Base-by-base conservation (phyloP, 2,329 filamentous ascomycete genomes). In the Claviceps pazoutovae region DNA sequence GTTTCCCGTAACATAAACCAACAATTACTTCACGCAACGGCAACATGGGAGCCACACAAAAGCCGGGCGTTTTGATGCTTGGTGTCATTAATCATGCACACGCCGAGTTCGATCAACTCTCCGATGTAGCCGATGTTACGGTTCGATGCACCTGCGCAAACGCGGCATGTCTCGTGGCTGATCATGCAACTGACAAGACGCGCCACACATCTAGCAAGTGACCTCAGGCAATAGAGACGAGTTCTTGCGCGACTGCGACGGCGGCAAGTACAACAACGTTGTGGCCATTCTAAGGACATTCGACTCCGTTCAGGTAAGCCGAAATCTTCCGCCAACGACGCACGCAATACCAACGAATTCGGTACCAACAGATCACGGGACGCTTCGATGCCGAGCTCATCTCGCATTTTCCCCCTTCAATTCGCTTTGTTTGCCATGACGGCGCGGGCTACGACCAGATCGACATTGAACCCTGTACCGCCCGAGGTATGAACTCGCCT, bases 401-500 rank as follows among this genome's bases (percentile, higher is more conserved):
- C 46, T 62, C 70, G 38, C 68, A 64, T 46, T 59, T 74, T 11
- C 71, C 71, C 1, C 56, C 64, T 43, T 63, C 60, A 4, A 56
- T 73, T 50, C 68, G 67, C 54, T 74, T 68, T 53, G 64, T 75
- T 48, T 71, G 65, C 37, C 72, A 75, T 49, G 63, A 60, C 44
- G 59, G 63, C 26, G 63, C 61, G 5, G 84, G 84, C 17, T 88
- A 88, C 64, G 84, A 88, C 60, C 80, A 86, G 63, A 71, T 87
- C 53, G 80, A 86, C 59, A 71, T 84, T 4, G 63, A 75, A 50
- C 79, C 81, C 30, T 86, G 82, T 66, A 79, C 76, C 1, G 26
- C 53, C 8, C 54, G 53, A 4, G 52, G 56, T 56, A 51, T 42
- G 53, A 48, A 34, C 23, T 26, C 11, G 16, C 3, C 43, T 26